Conservation (phyloP, 768 basidiomycete genomes). For the Kwoniella botswanensis region DNA sequence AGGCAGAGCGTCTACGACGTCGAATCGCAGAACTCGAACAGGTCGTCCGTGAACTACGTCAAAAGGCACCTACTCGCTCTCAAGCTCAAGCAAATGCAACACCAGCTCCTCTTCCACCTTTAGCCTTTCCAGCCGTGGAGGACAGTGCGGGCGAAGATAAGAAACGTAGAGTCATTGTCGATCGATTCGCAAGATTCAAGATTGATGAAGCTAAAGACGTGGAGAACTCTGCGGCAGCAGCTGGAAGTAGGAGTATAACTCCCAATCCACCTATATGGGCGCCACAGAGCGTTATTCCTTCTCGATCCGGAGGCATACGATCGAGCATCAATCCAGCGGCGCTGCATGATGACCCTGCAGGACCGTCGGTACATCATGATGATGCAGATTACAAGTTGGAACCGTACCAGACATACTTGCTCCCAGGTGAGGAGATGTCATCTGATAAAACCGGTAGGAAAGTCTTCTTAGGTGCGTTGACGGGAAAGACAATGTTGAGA, state of each 20-base stretch:
- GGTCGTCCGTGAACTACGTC: constrained; percentile 81
- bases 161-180: constrained; percentile 52
- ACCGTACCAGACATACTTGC: constrained; percentile 38
- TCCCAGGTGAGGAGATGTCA: constrained; percentile 52
- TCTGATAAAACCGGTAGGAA: constrained; percentile 41
- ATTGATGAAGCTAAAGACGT: constrained; percentile 52
- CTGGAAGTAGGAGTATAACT: constrained; percentile 18
- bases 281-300: constrained; percentile 2
- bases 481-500: constrained; percentile 50
- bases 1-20: constrained; percentile 80
- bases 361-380: not conserved
- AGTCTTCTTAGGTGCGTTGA: constrained; percentile 46
- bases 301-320: not conserved
- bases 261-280: constrained; percentile 13
- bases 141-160: constrained; percentile 30
- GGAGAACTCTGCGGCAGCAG: constrained; percentile 41
- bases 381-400: constrained; percentile 35
- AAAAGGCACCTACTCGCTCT: constrained; percentile 38
- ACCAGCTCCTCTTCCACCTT: not conserved
- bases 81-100: constrained; percentile 3
- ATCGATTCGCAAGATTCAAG: constrained; percentile 52
- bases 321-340: constrained; percentile 3
- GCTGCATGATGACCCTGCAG: not conserved
- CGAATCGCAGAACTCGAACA: constrained; percentile 92
- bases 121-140: not conserved